Conservation (phyloP, 768 basidiomycete genomes). For the Phlegmacium glaucopus region DNA sequence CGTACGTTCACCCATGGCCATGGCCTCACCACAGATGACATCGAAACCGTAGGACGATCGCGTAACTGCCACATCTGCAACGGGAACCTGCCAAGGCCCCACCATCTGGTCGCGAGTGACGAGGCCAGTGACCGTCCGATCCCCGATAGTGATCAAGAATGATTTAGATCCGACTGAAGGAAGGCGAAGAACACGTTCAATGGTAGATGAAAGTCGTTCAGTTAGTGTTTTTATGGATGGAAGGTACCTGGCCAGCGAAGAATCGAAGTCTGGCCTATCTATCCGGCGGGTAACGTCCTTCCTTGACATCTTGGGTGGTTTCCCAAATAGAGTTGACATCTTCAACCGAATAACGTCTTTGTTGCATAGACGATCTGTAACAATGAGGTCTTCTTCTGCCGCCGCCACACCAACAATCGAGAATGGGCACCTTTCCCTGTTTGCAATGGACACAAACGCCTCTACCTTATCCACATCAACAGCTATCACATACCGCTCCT, state of each 20-base stretch:
- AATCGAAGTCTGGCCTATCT: conserved; percentile 57
- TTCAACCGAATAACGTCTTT: conserved; percentile 81
- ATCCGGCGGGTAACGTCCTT: conserved; percentile 50
- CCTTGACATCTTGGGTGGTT: conserved; percentile 88
- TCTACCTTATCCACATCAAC: conserved; percentile 61
- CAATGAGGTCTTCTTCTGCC: neutral
- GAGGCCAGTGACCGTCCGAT: conserved; percentile 90
- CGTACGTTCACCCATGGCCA: conserved; percentile 98
- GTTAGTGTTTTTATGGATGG: too few species aligned
- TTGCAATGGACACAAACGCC: conserved; percentile 72
- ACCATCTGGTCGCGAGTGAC: conserved; percentile 99
- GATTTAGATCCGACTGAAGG: conserved; percentile 95
- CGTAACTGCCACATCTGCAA: conserved; percentile 96
- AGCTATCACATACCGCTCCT: conserved; percentile 96
- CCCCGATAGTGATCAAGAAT: conserved; percentile 98
- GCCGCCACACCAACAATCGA: conserved; percentile 8
- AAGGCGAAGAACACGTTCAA: conserved; percentile 79
- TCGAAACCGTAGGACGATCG: conserved; percentile 93
- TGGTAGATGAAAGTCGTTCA: too few species aligned
- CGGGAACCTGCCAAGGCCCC: conserved; percentile 97
- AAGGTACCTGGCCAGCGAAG: conserved; percentile 66
- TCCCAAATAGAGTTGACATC: conserved; percentile 96
- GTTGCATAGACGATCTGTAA: neutral
- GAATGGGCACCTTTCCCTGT: conserved; percentile 50
- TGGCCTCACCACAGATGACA: conserved; percentile 82